These are phyloP conservation scores for Amanita muscaria DNA, from an alignment of 768 basidiomycete species.

Conservation along the genomic window DNA sequence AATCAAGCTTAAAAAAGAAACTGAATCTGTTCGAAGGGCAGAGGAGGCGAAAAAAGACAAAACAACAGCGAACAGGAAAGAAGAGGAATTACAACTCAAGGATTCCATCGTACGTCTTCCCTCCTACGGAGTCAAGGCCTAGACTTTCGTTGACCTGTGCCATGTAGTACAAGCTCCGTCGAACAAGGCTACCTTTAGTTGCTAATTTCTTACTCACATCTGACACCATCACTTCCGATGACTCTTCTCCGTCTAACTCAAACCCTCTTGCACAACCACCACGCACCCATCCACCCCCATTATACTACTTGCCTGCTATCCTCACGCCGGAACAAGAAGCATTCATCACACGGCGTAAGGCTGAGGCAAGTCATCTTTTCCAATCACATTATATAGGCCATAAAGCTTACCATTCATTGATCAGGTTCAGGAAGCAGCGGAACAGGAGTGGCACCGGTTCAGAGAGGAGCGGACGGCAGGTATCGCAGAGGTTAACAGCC, in stretches of 20 bases:
- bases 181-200: conserved; percentile 60
- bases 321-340: conserved; percentile 62
- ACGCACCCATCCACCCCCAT: conserved; percentile 63
- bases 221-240: conserved; percentile 48
- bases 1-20: conserved; percentile 76
- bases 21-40: conserved; percentile 75
- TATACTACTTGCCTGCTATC: conserved; percentile 69
- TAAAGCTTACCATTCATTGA: conserved; percentile 7
- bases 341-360: conserved; percentile 53
- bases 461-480: conserved; percentile 47
- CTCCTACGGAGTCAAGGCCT: background rate
- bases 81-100: conserved; percentile 74
- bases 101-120: conserved; percentile 61
- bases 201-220: conserved; percentile 72
- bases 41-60: conserved; percentile 86
- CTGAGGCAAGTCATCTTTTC: conserved; percentile 38
- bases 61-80: conserved; percentile 62
- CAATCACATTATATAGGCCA: background rate
- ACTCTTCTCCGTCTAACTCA: conserved; percentile 23
- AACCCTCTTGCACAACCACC: conserved; percentile 39
- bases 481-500: conserved; percentile 50
- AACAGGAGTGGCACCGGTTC: conserved; percentile 65
- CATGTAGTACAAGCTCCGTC: conserved; percentile 61
- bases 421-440: conserved; percentile 53
- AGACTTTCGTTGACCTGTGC: conserved; percentile 2